Percentiles rank a stretch among this genome's conserved stretches.
phyloP scores from a whole-genome alignment of 2,329 filamentous ascomycete species.

The Paecilomyces formosus region DNA sequence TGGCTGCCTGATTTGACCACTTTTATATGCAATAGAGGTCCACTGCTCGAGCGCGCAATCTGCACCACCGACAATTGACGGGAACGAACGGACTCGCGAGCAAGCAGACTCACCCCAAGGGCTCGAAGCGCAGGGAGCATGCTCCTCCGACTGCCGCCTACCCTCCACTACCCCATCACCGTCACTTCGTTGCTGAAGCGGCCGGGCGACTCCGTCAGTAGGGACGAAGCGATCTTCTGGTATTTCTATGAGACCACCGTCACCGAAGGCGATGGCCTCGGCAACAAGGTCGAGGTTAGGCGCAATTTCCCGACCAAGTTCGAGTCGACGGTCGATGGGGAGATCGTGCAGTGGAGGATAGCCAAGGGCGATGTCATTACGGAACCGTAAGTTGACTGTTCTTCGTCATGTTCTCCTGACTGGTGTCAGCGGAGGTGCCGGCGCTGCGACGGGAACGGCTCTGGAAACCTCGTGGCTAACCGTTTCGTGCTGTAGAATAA shows the following conservation, averaged over 20 bases:
- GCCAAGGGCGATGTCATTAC: constrained; percentile 37
- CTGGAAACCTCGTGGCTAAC: constrained; percentile 1
- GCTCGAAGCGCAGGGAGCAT: constrained; percentile 21
- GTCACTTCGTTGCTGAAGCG: constrained; percentile 76
- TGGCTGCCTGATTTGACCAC: neutral
- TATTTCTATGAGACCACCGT: constrained; percentile 77
- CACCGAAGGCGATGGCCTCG: constrained; percentile 61
- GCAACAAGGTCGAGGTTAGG: constrained; percentile 62
- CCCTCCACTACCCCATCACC: constrained; percentile 86
- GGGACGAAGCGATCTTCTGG: constrained; percentile 71
- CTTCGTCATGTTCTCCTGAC: neutral
- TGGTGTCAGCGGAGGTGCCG: neutral
- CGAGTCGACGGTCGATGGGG: constrained; percentile 76
- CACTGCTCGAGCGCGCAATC: neutral
- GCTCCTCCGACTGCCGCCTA: constrained; percentile 41
- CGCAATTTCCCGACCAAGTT: constrained; percentile 70
- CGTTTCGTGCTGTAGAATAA: constrained; percentile 32
- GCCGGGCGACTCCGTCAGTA: constrained; percentile 66
- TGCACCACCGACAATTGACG: neutral
- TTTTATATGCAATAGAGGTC: neutral
- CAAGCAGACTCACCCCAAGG: neutral
- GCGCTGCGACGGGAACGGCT: neutral
- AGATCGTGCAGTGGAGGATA: constrained; percentile 69
- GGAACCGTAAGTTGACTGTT: constrained; percentile 29
- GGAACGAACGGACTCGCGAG: neutral